phyloP scores from a whole-genome alignment of 2,329 filamentous ascomycete genomes.

The Huntiella decipiens region DNA sequence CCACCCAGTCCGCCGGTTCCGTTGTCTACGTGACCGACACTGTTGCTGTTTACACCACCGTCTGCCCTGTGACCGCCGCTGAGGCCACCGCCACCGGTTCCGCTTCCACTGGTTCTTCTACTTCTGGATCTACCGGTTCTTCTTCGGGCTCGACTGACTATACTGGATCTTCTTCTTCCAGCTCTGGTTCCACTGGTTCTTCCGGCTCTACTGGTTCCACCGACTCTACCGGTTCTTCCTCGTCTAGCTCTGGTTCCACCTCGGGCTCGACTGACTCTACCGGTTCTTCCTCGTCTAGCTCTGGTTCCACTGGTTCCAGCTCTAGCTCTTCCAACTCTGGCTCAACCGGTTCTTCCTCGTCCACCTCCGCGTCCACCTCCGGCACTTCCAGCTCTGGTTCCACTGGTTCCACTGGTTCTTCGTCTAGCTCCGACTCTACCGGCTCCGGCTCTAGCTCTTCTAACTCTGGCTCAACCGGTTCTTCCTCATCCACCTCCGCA shows the following conservation, averaged over 20 bases:
- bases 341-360: background rate
- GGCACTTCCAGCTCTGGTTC: background rate
- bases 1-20: conserved; percentile 16
- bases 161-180: conserved; percentile 17
- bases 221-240: conserved; percentile 14
- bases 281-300: conserved; percentile 21
- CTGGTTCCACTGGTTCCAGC: conserved; percentile 16
- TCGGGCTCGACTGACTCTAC: conserved; percentile 12
- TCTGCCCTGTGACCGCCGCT: conserved; percentile 27
- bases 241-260: background rate
- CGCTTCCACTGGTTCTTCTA: conserved; percentile 20
- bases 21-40: conserved; percentile 22
- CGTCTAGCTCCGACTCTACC: no score
- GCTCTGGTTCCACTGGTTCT: background rate
- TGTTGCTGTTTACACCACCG: conserved; percentile 21
- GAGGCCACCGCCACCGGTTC: conserved; percentile 23
- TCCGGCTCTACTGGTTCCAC: conserved; percentile 12
- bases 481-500: background rate
- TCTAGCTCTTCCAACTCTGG: background rate
- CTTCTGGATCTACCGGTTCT: conserved; percentile 14
- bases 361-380: background rate
- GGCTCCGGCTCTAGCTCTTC: background rate
- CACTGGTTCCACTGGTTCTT: no score
- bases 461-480: background rate
- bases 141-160: conserved; percentile 11